Percentiles rank a stretch among this genome's conserved stretches.
Conservation (phyloP, 768 basidiomycete genomes). For the Boletus patriciae region DNA sequence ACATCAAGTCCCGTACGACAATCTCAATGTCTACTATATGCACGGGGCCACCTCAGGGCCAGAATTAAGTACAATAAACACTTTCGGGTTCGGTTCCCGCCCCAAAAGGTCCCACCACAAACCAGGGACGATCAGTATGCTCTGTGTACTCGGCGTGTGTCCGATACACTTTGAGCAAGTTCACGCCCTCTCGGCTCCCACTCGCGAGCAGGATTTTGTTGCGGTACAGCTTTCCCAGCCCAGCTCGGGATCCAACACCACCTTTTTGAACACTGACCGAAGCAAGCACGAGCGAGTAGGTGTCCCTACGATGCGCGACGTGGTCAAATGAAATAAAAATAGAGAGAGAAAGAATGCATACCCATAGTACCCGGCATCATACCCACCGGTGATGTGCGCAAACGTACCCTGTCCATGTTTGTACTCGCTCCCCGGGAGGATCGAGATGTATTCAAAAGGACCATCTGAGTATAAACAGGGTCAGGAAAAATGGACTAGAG, state of each 20-base stretch:
- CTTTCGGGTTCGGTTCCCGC: conserved; percentile 67
- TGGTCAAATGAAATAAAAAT: not conserved
- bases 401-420: conserved; percentile 74
- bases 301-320: conserved; percentile 44
- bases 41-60: too few species aligned
- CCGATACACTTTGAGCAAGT: conserved; percentile 63
- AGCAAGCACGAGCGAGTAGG: conserved; percentile 68
- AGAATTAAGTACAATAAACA: too few species aligned
- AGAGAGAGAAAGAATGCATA: conserved; percentile 31
- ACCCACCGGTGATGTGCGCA: conserved; percentile 75
- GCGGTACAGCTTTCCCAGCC: conserved; percentile 67
- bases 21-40: too few species aligned
- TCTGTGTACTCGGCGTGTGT: too few species aligned
- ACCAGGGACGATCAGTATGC: too few species aligned
- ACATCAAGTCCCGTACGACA: not conserved
- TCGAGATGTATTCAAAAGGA: conserved; percentile 66
- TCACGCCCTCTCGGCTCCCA: conserved; percentile 74
- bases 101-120: conserved; percentile 68
- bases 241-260: conserved; percentile 71
- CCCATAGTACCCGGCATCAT: conserved; percentile 65
- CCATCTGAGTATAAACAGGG: too few species aligned
- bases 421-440: conserved; percentile 58
- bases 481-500: too few species aligned
- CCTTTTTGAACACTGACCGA: conserved; percentile 75
- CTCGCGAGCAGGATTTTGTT: conserved; percentile 69